Conservation (phyloP, 176 grass and related monocot genomes). For the Metroxylon sagu region DNA sequence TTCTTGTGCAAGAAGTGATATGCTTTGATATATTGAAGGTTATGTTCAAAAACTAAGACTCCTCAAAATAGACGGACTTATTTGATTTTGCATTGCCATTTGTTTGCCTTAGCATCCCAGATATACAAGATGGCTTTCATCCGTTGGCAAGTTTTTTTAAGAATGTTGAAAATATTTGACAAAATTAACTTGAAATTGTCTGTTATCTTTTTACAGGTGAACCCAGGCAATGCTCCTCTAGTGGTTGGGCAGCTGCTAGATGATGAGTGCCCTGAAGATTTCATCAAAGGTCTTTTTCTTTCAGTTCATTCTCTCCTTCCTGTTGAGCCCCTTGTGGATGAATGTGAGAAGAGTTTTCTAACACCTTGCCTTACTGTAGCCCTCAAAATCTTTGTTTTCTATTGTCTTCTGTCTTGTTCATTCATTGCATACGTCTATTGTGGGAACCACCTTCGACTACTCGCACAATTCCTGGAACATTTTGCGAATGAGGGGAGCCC, state of each 20-base stretch:
- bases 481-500: constrained; percentile 86
- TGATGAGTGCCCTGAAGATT: constrained; percentile 97
- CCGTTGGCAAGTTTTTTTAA: no score
- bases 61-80: constrained; percentile 4
- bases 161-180: no score
- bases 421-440: not conserved
- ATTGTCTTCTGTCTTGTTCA: no score
- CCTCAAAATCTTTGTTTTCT: no score
- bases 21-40: constrained; percentile 95
- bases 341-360: constrained; percentile 83
- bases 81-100: no score
- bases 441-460: constrained; percentile 65
- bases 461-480: constrained; percentile 89
- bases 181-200: constrained; percentile 7
- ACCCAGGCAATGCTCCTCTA: constrained; percentile 81
- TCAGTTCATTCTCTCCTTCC: constrained; percentile 85
- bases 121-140: no score
- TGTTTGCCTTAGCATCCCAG: no score
- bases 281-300: constrained; percentile 94
- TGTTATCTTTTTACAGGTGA: constrained; percentile 33
- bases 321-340: constrained; percentile 87
- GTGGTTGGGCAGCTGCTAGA: constrained; percentile 87
- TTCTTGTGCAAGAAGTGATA: constrained; percentile 85
- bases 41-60: constrained; percentile 87
- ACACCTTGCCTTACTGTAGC: no score